Conservation (phyloP, 345 rosid species). For the Cardamine resedifolia region DNA sequence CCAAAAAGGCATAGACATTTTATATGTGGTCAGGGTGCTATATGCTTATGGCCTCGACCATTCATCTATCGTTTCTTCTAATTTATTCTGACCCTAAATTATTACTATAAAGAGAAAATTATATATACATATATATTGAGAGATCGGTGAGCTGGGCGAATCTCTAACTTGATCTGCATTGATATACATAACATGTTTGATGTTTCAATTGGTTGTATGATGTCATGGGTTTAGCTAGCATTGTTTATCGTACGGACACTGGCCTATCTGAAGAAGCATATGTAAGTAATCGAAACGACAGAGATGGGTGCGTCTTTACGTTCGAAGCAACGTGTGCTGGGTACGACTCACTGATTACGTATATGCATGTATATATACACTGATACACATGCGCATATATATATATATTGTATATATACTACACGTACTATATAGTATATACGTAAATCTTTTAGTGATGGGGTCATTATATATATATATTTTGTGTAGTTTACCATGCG, state of each 20-base stretch:
- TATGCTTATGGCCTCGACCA: slow-evolving; percentile 39
- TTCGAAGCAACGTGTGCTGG: slow-evolving; percentile 26
- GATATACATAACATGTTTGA: slow-evolving; percentile 6
- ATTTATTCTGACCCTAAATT: neutral
- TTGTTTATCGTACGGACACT: slow-evolving; percentile 18
- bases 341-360: slow-evolving; percentile 13
- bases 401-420: neutral
- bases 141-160: slow-evolving; percentile 8
- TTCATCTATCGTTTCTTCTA: slow-evolving; percentile 19
- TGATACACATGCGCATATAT: neutral
- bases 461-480: neutral
- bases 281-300: slow-evolving; percentile 11
- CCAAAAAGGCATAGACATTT: slow-evolving; percentile 7
- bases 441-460: neutral
- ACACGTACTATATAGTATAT: slow-evolving; percentile 3
- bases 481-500: neutral
- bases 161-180: slow-evolving; percentile 21
- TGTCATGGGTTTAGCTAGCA: slow-evolving; percentile 22
- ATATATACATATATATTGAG: neutral
- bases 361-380: neutral
- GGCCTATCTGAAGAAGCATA: slow-evolving; percentile 5
- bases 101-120: neutral
- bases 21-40: slow-evolving; percentile 22
- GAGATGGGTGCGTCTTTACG: slow-evolving; percentile 20
- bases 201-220: slow-evolving; percentile 21